Conservation (phyloP, 805 yeast species). For the Lipomyces orientalis region DNA sequence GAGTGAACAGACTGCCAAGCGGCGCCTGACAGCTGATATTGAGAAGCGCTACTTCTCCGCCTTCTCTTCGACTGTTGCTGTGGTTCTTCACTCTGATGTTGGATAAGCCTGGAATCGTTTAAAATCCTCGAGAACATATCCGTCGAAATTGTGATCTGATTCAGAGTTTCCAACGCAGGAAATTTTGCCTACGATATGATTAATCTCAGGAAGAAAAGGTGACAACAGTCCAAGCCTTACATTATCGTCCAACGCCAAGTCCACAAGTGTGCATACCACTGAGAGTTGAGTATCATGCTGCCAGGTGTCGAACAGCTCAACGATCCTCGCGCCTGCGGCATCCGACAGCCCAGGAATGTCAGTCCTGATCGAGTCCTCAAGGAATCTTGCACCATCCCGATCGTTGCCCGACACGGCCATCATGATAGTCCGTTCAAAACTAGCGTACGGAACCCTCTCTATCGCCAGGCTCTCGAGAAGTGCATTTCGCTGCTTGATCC, state of each 20-base stretch:
- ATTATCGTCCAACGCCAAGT: conserved; percentile 53
- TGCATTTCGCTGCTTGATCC: conserved; percentile 53
- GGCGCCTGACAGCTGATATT: conserved; percentile 59
- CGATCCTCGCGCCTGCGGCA: conserved; percentile 57
- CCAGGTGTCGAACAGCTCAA: conserved; percentile 61
- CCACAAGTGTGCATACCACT: conserved; percentile 65
- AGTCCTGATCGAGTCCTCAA: conserved; percentile 56
- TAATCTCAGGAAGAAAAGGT: background rate
- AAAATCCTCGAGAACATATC: conserved; percentile 53
- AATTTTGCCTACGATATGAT: conserved; percentile 41
- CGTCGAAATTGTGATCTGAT: conserved; percentile 62
- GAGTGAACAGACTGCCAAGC: conserved; percentile 10
- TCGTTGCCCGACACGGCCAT: conserved; percentile 68
- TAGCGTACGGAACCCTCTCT: conserved; percentile 57
- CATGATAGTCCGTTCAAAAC: conserved; percentile 64
- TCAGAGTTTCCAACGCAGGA: conserved; percentile 56
- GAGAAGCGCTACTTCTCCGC: conserved; percentile 67
- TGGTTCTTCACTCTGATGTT: background rate
- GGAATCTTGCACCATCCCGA: conserved; percentile 64
- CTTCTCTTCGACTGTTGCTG: conserved; percentile 67
- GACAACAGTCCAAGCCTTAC: background rate
- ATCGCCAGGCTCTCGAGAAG: conserved; percentile 54
- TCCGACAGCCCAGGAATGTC: conserved; percentile 44
- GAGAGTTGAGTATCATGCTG: conserved; percentile 62
- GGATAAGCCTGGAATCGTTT: conserved; percentile 10